These are phyloP conservation scores for Phytopythium helicoides DNA, from an alignment of 352 stramenopile genomes.

Conservation along the genomic window DNA sequence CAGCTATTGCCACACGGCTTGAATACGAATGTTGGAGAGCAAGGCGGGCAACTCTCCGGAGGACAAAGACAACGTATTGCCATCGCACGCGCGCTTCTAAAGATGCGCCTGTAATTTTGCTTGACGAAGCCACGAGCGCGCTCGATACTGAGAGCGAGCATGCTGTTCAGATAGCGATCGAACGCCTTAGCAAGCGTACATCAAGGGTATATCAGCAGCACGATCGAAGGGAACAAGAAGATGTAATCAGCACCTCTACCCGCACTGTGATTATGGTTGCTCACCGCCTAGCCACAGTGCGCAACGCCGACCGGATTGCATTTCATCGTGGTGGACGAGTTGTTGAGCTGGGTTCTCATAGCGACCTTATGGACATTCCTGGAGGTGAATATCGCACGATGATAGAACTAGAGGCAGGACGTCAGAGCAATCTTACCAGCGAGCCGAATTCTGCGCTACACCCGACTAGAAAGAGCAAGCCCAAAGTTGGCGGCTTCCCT, in stretches of 20 bases:
- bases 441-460: conserved; percentile 4
- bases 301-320: conserved; percentile 83
- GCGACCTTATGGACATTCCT: conserved; percentile 62
- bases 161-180: conserved; percentile 58
- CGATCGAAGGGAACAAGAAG: no score
- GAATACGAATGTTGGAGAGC: no score
- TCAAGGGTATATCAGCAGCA: no score
- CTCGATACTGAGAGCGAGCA: conserved; percentile 59
- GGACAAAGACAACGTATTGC: no score
- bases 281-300: conserved; percentile 88
- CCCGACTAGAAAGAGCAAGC: no score
- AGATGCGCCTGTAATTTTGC: conserved; percentile 64
- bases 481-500: no score
- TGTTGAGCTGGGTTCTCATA: conserved; percentile 77
- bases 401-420: conserved; percentile 25
- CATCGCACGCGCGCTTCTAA: conserved; percentile 86
- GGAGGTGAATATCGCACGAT: conserved; percentile 30
- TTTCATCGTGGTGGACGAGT: conserved; percentile 71
- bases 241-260: conserved; percentile 4
- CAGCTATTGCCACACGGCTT: no score
- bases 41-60: no score
- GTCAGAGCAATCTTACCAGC: not conserved
- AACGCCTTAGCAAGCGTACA: no score
- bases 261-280: conserved; percentile 86
- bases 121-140: conserved; percentile 39